phyloP scores from a whole-genome alignment of 2,329 filamentous ascomycete species.

The Cadophora sp. region DNA sequence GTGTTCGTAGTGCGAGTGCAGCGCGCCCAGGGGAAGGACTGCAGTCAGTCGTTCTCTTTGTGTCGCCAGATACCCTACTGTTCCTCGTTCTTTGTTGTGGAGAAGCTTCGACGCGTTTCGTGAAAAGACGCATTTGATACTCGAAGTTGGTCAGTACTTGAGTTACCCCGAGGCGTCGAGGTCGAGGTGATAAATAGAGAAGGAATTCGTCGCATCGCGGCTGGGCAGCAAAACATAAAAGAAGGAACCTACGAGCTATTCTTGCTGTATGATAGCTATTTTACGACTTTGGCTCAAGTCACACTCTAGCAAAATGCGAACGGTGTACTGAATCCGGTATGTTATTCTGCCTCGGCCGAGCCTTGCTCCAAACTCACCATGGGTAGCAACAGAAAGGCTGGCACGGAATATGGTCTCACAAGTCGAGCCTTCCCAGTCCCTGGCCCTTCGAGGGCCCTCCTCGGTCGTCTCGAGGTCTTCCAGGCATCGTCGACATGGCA shows the following conservation, averaged over 20 bases:
- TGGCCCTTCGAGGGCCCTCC: slow-evolving; percentile 64
- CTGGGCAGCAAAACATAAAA: slow-evolving; percentile 9
- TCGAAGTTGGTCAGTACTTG: background rate
- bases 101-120: slow-evolving; percentile 31
- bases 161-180: slow-evolving; percentile 14
- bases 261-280: slow-evolving; percentile 1
- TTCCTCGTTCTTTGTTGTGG: slow-evolving; percentile 20
- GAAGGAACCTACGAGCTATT: slow-evolving; percentile 13
- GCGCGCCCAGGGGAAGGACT: slow-evolving; percentile 4
- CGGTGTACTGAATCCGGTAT: slow-evolving; percentile 19
- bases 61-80: slow-evolving; percentile 10
- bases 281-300: background rate
- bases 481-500: slow-evolving; percentile 75
- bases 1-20: slow-evolving; percentile 12
- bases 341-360: slow-evolving; percentile 12
- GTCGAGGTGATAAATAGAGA: slow-evolving; percentile 8
- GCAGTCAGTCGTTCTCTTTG: slow-evolving; percentile 11
- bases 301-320: slow-evolving; percentile 22
- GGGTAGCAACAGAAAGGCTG: slow-evolving; percentile 18
- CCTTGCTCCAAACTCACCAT: slow-evolving; percentile 4
- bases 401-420: slow-evolving; percentile 64
- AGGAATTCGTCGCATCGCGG: slow-evolving; percentile 8
- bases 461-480: slow-evolving; percentile 63
- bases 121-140: slow-evolving; percentile 19
- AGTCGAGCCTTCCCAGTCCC: slow-evolving; percentile 51